Evolutionary conservation across 352 stramenopile species (phyloP), one percentile per base, ranked within the genome.

Genomic region (Thalassiosira hispida): DNA sequence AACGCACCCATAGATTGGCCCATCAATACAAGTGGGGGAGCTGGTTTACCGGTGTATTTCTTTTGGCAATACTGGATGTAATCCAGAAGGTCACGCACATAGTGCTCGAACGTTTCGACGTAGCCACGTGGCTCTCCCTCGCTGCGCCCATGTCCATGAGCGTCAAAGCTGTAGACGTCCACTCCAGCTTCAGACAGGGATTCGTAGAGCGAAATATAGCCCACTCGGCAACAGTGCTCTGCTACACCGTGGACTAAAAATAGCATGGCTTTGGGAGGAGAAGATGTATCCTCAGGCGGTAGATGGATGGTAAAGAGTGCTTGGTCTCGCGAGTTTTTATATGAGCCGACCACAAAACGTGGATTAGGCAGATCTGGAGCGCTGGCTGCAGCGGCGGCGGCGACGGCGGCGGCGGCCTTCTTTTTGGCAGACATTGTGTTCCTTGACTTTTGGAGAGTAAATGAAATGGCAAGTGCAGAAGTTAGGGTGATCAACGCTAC

Each of bases 61-160:
- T 8, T 23, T 49, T 68, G 49, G 31, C 53, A 47, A 0, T 44
- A 18, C 38, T 84, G 35, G n/a, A 83, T 67, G 23, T 84, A 83
- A 7, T 81, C 67, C 0, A 83, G 18, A 8, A 84, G 31, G 62
- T 85, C 66, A 35, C 40, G 16, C 25, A 84, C 69, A 55, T 73
- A 79, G 52, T 84, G 33, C 12, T 84, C 76, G 25, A 83, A 71
- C 53, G 70, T 78, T 5, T 86, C 77, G n/a, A 52, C 62, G 47
- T 84, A 88, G 27, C 70, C 71, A 12, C 73, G 40, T 0, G 76
- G 76, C 31, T 82, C 63, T 0, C 81, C 81, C 20, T 83, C 81
- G 65, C 77, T 86, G 2, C 67, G 53, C 4, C 81, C 81, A 66
- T 88, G 77, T n/a, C 81, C 81, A 49, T 84, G 72, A 66, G 63